These are phyloP conservation scores for Sparassis latifolia DNA, from an alignment of 1,284 basidiomycete genomes.

Conservation along the genomic window DNA sequence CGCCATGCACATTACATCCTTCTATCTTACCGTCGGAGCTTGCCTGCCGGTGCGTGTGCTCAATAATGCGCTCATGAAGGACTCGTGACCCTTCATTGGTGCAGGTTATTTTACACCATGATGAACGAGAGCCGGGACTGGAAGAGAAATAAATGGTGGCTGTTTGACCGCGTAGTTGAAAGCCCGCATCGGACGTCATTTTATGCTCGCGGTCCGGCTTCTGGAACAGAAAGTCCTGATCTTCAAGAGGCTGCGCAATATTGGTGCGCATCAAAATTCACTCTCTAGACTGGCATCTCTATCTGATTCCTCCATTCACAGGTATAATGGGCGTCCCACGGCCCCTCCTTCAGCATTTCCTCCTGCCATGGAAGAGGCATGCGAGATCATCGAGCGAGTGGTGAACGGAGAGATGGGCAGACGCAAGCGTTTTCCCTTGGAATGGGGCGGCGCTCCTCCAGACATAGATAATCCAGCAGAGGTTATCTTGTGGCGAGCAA, in stretches of 20 bases:
- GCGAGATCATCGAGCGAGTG: slow-evolving; percentile 64
- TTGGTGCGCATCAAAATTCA: slow-evolving; percentile 38
- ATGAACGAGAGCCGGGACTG: slow-evolving; percentile 54
- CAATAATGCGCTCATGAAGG: not conserved
- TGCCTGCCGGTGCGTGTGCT: slow-evolving; percentile 38
- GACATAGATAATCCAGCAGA: slow-evolving; percentile 20
- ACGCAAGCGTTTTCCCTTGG: slow-evolving; percentile 58
- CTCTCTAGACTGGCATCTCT: too few species aligned
- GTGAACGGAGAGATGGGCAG: slow-evolving; percentile 72
- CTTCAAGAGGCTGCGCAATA: slow-evolving; percentile 64
- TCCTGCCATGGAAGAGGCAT: slow-evolving; percentile 72
- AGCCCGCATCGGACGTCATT: slow-evolving; percentile 82
- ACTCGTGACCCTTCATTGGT: not conserved
- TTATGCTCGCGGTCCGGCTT: slow-evolving; percentile 45
- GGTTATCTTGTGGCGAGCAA: slow-evolving; percentile 66
- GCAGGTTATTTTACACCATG: slow-evolving; percentile 62
- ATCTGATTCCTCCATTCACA: slow-evolving; percentile 22
- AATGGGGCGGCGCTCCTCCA: slow-evolving; percentile 56
- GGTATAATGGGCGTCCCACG: slow-evolving; percentile 74
- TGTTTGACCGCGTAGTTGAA: slow-evolving; percentile 76
- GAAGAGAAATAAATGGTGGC: slow-evolving; percentile 78
- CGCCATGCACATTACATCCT: slow-evolving; percentile 70
- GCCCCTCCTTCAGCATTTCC: slow-evolving; percentile 59
- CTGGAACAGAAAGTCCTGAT: slow-evolving; percentile 30
- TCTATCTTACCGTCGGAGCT: slow-evolving; percentile 66